phyloP scores from a whole-genome alignment of 2,329 filamentous ascomycete species.

The Cylindrodendrum hubeiense region DNA sequence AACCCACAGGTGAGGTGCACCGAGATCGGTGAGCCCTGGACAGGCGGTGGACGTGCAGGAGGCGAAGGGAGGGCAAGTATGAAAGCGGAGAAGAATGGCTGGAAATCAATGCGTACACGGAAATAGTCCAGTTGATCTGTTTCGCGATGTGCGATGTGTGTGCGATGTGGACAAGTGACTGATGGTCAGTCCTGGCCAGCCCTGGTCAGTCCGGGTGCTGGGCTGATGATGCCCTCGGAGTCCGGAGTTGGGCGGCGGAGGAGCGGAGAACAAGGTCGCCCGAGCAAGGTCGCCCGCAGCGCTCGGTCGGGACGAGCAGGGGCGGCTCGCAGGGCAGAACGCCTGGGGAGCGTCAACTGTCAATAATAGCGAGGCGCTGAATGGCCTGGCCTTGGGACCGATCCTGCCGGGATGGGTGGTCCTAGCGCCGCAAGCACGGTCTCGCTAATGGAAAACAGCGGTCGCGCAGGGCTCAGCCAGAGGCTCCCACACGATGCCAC shows the following conservation, averaged over 20 bases:
- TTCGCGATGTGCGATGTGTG: no score
- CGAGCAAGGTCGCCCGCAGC: neutral
- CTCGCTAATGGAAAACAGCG: neutral
- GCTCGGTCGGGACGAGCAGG: neutral
- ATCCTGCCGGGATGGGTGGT: neutral
- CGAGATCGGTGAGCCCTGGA: slow-evolving; percentile 8
- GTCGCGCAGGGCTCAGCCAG: slow-evolving; percentile 12
- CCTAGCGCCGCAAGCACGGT: slow-evolving; percentile 1
- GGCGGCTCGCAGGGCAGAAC: neutral
- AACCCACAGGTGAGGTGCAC: slow-evolving; percentile 5
- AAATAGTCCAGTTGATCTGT: neutral
- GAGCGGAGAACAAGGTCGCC: slow-evolving; percentile 20
- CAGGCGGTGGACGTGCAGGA: slow-evolving; percentile 21
- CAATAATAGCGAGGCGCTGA: slow-evolving; percentile 17
- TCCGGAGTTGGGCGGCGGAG: slow-evolving; percentile 22
- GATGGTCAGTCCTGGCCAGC: neutral
- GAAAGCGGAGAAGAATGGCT: neutral
- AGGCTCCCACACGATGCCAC: slow-evolving; percentile 3
- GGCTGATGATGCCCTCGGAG: slow-evolving; percentile 5
- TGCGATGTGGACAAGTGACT: slow-evolving; percentile 8
- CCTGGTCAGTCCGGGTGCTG: slow-evolving; percentile 4
- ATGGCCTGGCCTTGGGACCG: slow-evolving; percentile 8
- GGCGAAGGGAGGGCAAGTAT: slow-evolving; percentile 6
- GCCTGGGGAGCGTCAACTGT: neutral
- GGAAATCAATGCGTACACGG: neutral